These are phyloP conservation scores for Monilinia laxa DNA, from an alignment of 2,329 filamentous ascomycete species.

Conservation along the genomic window DNA sequence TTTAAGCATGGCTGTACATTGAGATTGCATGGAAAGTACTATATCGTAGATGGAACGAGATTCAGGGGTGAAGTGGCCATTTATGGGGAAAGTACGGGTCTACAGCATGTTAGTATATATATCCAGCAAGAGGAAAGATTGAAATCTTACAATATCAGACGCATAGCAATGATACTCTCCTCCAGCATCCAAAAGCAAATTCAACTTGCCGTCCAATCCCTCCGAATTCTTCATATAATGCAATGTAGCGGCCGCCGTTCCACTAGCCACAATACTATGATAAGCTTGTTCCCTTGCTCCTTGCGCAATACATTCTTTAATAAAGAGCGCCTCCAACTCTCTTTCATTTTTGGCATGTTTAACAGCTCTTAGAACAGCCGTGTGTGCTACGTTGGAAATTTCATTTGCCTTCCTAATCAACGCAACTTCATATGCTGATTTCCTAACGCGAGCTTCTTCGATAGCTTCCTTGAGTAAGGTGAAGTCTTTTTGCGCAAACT, in stretches of 20 bases:
- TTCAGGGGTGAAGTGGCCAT: conserved; percentile 67
- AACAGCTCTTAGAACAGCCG: conserved; percentile 59
- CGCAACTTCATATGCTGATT: conserved; percentile 73
- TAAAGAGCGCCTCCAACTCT: conserved; percentile 78
- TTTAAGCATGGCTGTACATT: conserved; percentile 70
- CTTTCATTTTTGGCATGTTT: conserved; percentile 70
- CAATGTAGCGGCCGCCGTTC: conserved; percentile 76
- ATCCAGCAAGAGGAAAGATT: neutral
- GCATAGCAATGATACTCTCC: conserved; percentile 74
- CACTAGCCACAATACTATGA: conserved; percentile 79
- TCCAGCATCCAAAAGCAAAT: conserved; percentile 82
- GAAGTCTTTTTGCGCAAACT: conserved; percentile 65
- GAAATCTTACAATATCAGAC: conserved; percentile 58
- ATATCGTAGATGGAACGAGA: conserved; percentile 76
- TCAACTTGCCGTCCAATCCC: conserved; percentile 67
- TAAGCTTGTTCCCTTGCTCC: conserved; percentile 85
- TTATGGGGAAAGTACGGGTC: conserved; percentile 85
- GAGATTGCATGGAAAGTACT: conserved; percentile 82
- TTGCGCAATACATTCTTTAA: conserved; percentile 71
- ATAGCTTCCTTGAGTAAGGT: conserved; percentile 59
- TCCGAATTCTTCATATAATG: conserved; percentile 84
- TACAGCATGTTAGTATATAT: conserved; percentile 41
- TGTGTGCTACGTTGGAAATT: conserved; percentile 67
- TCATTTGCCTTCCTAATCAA: conserved; percentile 71
- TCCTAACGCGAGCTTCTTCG: conserved; percentile 66